A percentile compares a stretch with the other conserved stretches of the same genome.
Evolutionary conservation across 257 asterid genomes (phyloP).

Genomic region (Verbascum thapsus): DNA sequence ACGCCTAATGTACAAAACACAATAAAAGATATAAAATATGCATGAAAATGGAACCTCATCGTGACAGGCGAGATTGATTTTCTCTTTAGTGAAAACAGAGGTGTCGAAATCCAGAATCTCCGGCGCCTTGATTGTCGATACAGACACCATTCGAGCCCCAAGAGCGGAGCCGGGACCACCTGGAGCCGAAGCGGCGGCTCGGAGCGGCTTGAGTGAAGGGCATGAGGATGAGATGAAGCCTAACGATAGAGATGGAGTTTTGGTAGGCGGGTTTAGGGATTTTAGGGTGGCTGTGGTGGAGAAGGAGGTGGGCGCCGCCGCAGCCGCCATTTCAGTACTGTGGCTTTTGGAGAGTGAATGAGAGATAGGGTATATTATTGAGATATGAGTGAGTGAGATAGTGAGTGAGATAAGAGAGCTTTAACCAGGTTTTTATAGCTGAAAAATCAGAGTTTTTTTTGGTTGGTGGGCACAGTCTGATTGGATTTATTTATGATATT

Average conservation of each 20-base stretch:
- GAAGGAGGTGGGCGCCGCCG: slow-evolving; percentile 57
- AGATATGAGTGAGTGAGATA: slow-evolving; percentile 7
- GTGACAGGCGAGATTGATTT: slow-evolving; percentile 76
- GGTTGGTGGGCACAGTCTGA: too few species aligned
- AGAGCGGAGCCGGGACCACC: slow-evolving; percentile 48
- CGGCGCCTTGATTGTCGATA: slow-evolving; percentile 47
- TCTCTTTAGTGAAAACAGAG: slow-evolving; percentile 78
- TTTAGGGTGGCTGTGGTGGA: slow-evolving; percentile 33
- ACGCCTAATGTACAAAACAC: background rate
- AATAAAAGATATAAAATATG: background rate
- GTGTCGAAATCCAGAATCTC: slow-evolving; percentile 70
- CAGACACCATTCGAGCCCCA: slow-evolving; percentile 64
- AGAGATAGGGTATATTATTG: background rate
- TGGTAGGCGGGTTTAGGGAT: slow-evolving; percentile 33
- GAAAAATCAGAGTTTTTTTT: too few species aligned
- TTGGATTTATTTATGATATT: too few species aligned
- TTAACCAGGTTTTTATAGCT: too few species aligned
- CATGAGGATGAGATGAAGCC: slow-evolving; percentile 62
- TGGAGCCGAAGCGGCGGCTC: slow-evolving; percentile 30
- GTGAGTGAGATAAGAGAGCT: background rate
- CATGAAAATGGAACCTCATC: slow-evolving; percentile 58
- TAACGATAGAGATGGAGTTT: slow-evolving; percentile 36
- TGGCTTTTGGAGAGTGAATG: slow-evolving; percentile 28
- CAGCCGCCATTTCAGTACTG: slow-evolving; percentile 40
- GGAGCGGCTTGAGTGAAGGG: slow-evolving; percentile 54